Conservation (phyloP, 2,329 filamentous ascomycete genomes). For the Calonectria montana region DNA sequence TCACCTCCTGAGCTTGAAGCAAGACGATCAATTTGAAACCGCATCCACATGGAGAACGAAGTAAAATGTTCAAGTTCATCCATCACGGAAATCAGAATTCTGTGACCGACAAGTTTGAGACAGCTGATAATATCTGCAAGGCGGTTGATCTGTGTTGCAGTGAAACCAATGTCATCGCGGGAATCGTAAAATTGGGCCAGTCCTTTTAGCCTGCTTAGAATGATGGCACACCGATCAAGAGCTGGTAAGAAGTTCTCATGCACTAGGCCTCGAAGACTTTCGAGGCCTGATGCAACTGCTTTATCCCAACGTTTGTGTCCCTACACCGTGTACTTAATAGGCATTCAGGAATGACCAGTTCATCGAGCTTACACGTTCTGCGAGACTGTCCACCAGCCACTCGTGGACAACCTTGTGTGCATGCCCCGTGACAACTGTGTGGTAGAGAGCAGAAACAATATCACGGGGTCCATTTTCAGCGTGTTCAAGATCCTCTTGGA, state of each 20-base stretch:
- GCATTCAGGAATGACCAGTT: background rate
- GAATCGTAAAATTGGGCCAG: slow-evolving; percentile 83
- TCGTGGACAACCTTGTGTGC: slow-evolving; percentile 81
- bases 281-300: slow-evolving; percentile 80
- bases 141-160: slow-evolving; percentile 70
- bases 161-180: slow-evolving; percentile 74
- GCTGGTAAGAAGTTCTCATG: slow-evolving; percentile 92
- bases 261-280: slow-evolving; percentile 79
- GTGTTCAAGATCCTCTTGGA: slow-evolving; percentile 79
- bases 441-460: slow-evolving; percentile 83
- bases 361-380: slow-evolving; percentile 72
- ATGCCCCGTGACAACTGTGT: slow-evolving; percentile 86
- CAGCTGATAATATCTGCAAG: slow-evolving; percentile 79
- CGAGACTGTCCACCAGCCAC: slow-evolving; percentile 88
- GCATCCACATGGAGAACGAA: slow-evolving; percentile 86
- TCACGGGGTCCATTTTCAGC: slow-evolving; percentile 65
- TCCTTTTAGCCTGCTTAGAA: slow-evolving; percentile 85
- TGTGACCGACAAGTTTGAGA: slow-evolving; percentile 80
- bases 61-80: slow-evolving; percentile 83
- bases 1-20: slow-evolving; percentile 71
- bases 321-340: slow-evolving; percentile 54
- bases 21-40: slow-evolving; percentile 83
- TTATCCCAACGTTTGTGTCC: slow-evolving; percentile 97
- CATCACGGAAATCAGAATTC: slow-evolving; percentile 75
- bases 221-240: slow-evolving; percentile 83